Conservation (phyloP, 148 eudicot species). For the Polygonum aviculare region DNA sequence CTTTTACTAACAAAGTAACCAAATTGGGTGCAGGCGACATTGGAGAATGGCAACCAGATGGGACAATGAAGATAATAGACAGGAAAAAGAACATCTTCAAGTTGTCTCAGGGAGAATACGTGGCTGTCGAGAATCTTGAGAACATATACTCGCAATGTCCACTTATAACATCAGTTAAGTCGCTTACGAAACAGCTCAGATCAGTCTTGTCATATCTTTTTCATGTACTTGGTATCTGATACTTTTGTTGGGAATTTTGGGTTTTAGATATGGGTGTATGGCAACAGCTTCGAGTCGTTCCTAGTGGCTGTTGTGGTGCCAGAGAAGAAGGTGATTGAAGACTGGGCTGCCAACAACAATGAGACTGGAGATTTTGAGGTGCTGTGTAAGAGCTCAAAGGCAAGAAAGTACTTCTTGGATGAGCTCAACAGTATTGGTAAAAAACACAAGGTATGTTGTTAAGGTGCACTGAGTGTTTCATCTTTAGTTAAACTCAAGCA, state of each 20-base stretch:
- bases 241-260: background rate
- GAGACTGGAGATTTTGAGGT: slow-evolving; percentile 41
- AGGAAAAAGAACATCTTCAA: slow-evolving; percentile 95
- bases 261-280: slow-evolving; percentile 83
- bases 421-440: slow-evolving; percentile 72
- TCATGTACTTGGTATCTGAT: background rate
- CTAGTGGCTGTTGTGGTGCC: slow-evolving; percentile 93
- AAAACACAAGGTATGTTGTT: slow-evolving; percentile 48
- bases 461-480: background rate
- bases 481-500: background rate
- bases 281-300: slow-evolving; percentile 91
- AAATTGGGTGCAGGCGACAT: slow-evolving; percentile 57
- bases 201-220: too few relatives aligned
- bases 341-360: slow-evolving; percentile 57
- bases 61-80: slow-evolving; percentile 87
- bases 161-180: slow-evolving; percentile 54
- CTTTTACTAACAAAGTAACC: background rate
- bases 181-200: background rate
- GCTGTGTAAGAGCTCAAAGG: slow-evolving; percentile 56
- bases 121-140: slow-evolving; percentile 88
- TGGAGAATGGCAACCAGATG: slow-evolving; percentile 94
- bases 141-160: slow-evolving; percentile 69
- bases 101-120: slow-evolving; percentile 96
- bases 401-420: slow-evolving; percentile 58
- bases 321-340: slow-evolving; percentile 69